Evolutionary conservation across 2,329 filamentous ascomycete species (phyloP), one percentile per base, ranked within the genome.

Genomic region (Alternaria infectoria): DNA sequence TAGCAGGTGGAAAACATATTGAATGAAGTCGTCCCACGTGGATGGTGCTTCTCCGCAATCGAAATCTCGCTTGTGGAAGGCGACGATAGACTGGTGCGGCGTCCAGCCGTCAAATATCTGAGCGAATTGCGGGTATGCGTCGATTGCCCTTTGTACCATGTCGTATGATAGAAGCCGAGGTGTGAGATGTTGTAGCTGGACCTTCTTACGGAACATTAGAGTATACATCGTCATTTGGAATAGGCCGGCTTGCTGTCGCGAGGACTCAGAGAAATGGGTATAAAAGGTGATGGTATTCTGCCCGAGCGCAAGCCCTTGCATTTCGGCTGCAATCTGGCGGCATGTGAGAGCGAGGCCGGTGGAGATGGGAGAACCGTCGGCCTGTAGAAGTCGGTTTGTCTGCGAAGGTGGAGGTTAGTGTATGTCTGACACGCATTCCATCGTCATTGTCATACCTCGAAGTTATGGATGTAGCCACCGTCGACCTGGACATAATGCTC

Each of bases 21-120:
- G 1, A 5, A 32, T 8, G 30, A 36, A 36, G 15, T 36, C 30
- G 1, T 15, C 30, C 30, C 30, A 36, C 30, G 7, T 15, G 0
- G 30, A 36, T 3, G 30, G 30, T 2, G 30, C 30, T 15, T 36
- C 30, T 36, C 30, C 30, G 7, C 30, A 36, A 9, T 36, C 30
- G 4, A 36, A 8, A 4, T 15, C 30, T 0, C 0, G 6, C 30
- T 36, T 8, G 30, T 15, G 1, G 0, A 36, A 15, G 1, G 30
- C 30, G 13, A 6, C 0, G 7, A 36, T 15, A 2, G 0, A 0
- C 30, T 2, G 30, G 30, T 15, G 30, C 13, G 30, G 30, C 0
- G 7, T 36, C 30, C 30, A 36, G 2, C 1, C 30, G 30, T 36
- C 6, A 15, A 36, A 36, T 0, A 36, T 3, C 1, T 9, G 30